Evolutionary conservation across 352 stramenopile genomes (phyloP).

Genomic region (Globisporangium yorkense): DNA sequence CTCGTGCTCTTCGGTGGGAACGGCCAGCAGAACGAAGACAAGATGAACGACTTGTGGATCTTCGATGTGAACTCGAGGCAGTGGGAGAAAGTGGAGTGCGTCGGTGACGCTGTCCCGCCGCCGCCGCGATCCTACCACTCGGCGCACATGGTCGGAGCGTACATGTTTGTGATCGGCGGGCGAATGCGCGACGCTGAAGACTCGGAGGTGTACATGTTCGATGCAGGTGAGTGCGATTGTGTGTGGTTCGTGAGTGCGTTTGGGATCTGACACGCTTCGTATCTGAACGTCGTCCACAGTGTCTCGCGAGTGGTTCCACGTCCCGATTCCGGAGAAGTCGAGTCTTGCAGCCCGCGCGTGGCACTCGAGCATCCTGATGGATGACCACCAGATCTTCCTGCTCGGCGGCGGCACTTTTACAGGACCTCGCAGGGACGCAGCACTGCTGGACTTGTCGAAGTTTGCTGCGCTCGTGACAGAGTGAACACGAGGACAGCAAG

Average conservation of each 20-base stretch:
- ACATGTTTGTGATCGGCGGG: constrained; percentile 60
- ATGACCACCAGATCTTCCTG: constrained; percentile 33
- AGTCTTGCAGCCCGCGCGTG: constrained; percentile 43
- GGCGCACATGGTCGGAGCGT: constrained; percentile 35
- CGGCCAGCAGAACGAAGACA: constrained; percentile 58
- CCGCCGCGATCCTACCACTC: constrained; percentile 63
- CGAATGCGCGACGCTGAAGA: constrained; percentile 43
- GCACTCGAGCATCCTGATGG: constrained; percentile 53
- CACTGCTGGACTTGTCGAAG: constrained; percentile 38
- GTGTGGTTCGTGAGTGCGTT: not conserved
- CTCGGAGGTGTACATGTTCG: constrained; percentile 43
- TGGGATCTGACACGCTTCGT: not conserved
- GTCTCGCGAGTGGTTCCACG: constrained; percentile 31
- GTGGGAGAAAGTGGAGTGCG: constrained; percentile 38
- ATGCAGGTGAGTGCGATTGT: constrained; percentile 20
- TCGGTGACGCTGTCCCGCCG: constrained; percentile 22
- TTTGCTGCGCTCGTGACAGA: constrained; percentile 15
- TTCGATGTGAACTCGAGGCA: constrained; percentile 27
- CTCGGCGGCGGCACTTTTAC: constrained; percentile 56
- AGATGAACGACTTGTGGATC: constrained; percentile 65
- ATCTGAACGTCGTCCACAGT: constrained; percentile 6
- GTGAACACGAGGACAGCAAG: not conserved
- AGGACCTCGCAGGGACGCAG: constrained; percentile 46
- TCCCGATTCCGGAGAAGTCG: constrained; percentile 27
- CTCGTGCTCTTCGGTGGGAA: constrained; percentile 68